Percentiles rank a stretch among this genome's conserved stretches.
Evolutionary conservation across 176 grass and related monocot species (phyloP).

Genomic region (Aegilops longissima): DNA sequence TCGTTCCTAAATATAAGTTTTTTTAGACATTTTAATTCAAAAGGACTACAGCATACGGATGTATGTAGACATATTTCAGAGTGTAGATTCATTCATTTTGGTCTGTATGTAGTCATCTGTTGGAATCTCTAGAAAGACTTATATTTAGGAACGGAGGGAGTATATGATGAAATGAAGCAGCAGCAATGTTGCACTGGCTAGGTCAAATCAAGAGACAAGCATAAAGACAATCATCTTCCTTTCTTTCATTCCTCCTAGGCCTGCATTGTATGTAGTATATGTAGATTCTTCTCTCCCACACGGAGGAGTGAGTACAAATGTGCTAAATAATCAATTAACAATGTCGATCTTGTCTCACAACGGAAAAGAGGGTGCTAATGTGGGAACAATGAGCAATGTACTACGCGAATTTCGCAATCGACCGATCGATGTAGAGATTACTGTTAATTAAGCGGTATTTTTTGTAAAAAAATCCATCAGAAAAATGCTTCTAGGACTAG

Average conservation of each 20-base stretch:
- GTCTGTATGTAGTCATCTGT: too few species aligned
- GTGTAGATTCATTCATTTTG: too few species aligned
- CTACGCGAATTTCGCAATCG: not conserved
- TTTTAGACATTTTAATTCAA: too few species aligned
- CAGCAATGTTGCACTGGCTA: not conserved
- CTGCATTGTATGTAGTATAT: not conserved
- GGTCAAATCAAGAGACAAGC: constrained; percentile 15
- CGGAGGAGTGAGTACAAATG: not conserved
- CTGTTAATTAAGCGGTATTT: not conserved
- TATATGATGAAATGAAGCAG: not conserved
- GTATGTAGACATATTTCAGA: too few species aligned
- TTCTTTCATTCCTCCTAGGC: constrained; percentile 12
- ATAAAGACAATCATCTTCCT: constrained; percentile 46
- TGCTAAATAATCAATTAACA: not conserved
- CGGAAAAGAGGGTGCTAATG: not conserved
- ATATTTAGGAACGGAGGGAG: too few species aligned
- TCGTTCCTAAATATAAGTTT: too few species aligned
- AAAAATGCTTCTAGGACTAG: constrained; percentile 12
- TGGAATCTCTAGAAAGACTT: too few species aligned
- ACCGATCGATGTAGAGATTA: not conserved
- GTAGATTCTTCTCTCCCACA: not conserved
- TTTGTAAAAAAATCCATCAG: not conserved
- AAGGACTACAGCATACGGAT: too few species aligned
- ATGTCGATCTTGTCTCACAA: not conserved
- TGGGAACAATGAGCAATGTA: not conserved